Conservation (phyloP, 2,329 filamentous ascomycete species). For the Pseudogymnoascus pannorum region DNA sequence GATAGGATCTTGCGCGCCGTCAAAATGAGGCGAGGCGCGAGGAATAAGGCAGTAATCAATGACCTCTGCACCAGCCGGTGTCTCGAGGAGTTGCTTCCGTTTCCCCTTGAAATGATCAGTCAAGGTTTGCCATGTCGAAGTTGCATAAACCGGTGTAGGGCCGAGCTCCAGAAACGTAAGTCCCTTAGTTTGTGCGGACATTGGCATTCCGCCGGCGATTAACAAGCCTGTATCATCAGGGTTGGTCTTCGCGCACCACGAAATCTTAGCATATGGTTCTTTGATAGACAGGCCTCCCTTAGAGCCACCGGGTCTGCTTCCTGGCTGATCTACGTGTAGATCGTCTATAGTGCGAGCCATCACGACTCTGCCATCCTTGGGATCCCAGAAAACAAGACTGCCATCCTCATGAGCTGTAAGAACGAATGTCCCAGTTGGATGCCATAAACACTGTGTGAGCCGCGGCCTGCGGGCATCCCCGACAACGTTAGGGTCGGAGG, state of each 20-base stretch:
- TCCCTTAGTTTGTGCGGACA: slow-evolving; percentile 62
- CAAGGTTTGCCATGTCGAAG: slow-evolving; percentile 81
- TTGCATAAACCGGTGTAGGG: slow-evolving; percentile 80
- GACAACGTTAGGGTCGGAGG: slow-evolving; percentile 54
- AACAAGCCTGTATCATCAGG: slow-evolving; percentile 87
- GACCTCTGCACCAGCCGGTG: slow-evolving; percentile 70
- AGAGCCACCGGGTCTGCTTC: slow-evolving; percentile 35
- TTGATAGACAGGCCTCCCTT: slow-evolving; percentile 51
- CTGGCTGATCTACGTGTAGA: slow-evolving; percentile 63
- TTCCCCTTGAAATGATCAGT: slow-evolving; percentile 75
- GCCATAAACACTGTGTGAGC: slow-evolving; percentile 82
- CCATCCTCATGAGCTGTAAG: slow-evolving; percentile 49
- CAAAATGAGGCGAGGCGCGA: slow-evolving; percentile 74
- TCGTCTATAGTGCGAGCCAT: slow-evolving; percentile 75
- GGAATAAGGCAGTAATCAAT: slow-evolving; percentile 79
- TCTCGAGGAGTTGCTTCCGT: slow-evolving; percentile 61
- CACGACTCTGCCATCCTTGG: slow-evolving; percentile 76
- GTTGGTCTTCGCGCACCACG: slow-evolving; percentile 92
- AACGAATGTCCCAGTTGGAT: slow-evolving; percentile 61
- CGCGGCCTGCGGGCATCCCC: slow-evolving; percentile 61
- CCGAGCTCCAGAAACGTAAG: slow-evolving; percentile 88
- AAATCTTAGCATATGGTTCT: slow-evolving; percentile 69
- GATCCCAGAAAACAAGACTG: slow-evolving; percentile 89
- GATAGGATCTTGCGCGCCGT: slow-evolving; percentile 82
- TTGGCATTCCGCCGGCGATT: slow-evolving; percentile 71